Base-by-base conservation (phyloP, 2,329 filamentous ascomycete species). In the Stachybotrys chartarum region DNA sequence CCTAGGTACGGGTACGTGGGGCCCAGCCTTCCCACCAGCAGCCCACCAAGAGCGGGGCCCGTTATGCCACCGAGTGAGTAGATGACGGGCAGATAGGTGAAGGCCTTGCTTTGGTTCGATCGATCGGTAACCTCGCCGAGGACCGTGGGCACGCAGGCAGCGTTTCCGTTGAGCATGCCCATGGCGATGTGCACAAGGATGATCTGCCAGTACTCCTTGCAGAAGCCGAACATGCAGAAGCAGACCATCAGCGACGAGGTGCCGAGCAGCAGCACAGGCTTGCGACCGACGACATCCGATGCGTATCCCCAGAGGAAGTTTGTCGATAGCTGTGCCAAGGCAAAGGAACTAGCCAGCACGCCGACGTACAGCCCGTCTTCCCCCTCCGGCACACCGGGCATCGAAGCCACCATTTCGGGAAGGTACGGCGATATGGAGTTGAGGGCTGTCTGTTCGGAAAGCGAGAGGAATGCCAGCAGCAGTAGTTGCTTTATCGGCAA, bases 391-490 rank as follows among this genome's bases (percentile, higher is more conserved):
- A 97, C 86, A 58, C 90, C 90, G 1, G 90, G 88, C 68, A 97
- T 97, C 1, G 84, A 85, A 24, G 84, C 83, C 1, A 92, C 86
- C 93, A 99, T 97, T 63, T 91, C 84, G 0, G 94, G 94, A 1
- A 99, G 82, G 70, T 99, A 99, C 1, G 94, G 94, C 11, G 88
- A 89, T 65, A 99, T 97, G 24, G 91, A 96, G 71, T 99, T 99
- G 67, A 99, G 81, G 0, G 94, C 94, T 0, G 93, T 97, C 77
- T 99, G 94, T 69, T 99, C 94, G 54, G 90, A 88, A 24, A 99
- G 79, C 7, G 92, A 92, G 57, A 99, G 89, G 60, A 97, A 75
- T 1, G 93, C 93, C 39, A 99, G 77, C 12, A 97, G 82, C 6
- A 85, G 80, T 58, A 99, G 86, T 75, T 97, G 94, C 61, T 80